Base-by-base conservation (phyloP, 208 protist genomes). In the Wallacemonas collosoma region DNA sequence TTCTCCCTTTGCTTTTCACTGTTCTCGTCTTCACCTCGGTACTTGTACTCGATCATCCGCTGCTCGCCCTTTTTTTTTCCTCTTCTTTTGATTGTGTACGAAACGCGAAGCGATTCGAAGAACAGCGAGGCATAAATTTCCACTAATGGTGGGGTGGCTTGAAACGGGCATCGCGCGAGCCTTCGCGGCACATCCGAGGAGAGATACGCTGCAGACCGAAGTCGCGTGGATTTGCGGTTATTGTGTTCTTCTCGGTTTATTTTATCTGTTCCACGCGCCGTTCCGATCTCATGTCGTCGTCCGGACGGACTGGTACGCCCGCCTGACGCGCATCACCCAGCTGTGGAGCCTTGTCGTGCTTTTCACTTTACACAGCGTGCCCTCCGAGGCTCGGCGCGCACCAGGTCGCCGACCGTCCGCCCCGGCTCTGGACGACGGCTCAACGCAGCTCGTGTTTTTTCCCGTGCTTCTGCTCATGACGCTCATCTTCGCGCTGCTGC, bases 251-350 rank as follows among this genome's bases (percentile, higher is more conserved):
- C 43, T 79, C 4, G 39, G 44, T 3, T 65, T 69, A 56, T 80
- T 83, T 63, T 83, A 76, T 68, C 45, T 83, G 11, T 83, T 80
- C 58, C 74, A 80, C 60, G 55, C 79, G 2, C 79, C 79, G 38
- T 80, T 83, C 66, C 79, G 73, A 15, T 58, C 79, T 0, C 68
- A 83, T 40, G 57, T 41, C 12, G 44, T 40, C 8, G 57, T 62
- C 3, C 72, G 73, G 14, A 64, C 65, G 15, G 79, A 80, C 48
- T 73, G 68, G 79, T 80, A 83, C 54, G 62, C 74, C 7, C 74
- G 72, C 14, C 15, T 80, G 11, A 77, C 79, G 5, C 73, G 75
- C 48, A 55, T 74, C 26, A 58, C 70, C 9, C 79, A 83, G 45
- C 38, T 66, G 3, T 80, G 79, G 73, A 64, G 76, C 60, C 40